phyloP scores from a whole-genome alignment of 768 basidiomycete species.

The Leccinum disarticulatum region DNA sequence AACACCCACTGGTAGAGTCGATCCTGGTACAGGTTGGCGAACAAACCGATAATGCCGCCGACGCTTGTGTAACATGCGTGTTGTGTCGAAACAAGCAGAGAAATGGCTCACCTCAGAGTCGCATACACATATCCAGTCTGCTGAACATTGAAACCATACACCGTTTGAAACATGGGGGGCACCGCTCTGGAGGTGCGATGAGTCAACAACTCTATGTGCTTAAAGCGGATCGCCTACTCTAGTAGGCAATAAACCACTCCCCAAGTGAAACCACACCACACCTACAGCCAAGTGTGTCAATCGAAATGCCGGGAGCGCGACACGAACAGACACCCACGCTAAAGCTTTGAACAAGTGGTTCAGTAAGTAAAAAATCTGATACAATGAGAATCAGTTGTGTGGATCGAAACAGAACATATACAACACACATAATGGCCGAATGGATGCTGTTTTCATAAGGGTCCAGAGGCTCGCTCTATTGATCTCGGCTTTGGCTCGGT shows the following conservation, averaged over 20 bases:
- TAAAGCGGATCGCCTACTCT: conserved; percentile 37
- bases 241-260: conserved; percentile 69
- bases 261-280: conserved; percentile 74
- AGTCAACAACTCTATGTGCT: not conserved
- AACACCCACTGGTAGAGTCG: conserved; percentile 43
- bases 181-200: conserved; percentile 43
- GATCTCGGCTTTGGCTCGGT: conserved; percentile 62
- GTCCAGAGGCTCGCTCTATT: conserved; percentile 52
- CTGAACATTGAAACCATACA: conserved; percentile 63
- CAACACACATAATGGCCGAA: conserved; percentile 65
- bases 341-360: conserved; percentile 74
- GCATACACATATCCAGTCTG: conserved; percentile 59
- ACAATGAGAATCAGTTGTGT: conserved; percentile 4
- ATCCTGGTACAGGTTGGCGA: conserved; percentile 48
- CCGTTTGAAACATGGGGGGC: conserved; percentile 49
- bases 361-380: conserved; percentile 35
- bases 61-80: conserved; percentile 38
- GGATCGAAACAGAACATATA: not conserved
- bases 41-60: conserved; percentile 49
- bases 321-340: conserved; percentile 44
- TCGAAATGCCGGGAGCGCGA: not conserved
- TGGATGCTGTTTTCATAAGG: conserved; percentile 67
- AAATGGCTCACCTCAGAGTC: conserved; percentile 45
- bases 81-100: not conserved
- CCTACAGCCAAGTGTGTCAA: conserved; percentile 31